Evolutionary conservation across 2,329 filamentous ascomycete genomes (phyloP).

Genomic region (Exophiala viscosa): DNA sequence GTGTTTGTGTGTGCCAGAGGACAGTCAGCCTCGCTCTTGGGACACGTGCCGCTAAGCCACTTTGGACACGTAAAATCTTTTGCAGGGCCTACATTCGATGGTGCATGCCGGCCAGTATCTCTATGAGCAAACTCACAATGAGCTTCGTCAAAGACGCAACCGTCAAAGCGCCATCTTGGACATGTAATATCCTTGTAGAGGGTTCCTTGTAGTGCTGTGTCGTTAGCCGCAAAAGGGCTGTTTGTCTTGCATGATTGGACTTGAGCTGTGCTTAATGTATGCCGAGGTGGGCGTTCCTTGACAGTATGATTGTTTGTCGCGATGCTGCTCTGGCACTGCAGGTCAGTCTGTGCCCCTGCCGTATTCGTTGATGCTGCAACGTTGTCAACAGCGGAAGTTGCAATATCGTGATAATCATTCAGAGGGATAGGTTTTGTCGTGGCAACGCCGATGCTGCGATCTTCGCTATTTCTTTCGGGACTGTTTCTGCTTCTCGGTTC

Average conservation of each 20-base stretch:
- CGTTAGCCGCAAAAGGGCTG: neutral
- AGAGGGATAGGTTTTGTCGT: neutral
- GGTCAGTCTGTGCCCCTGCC: too few species aligned
- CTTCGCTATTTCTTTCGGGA: neutral
- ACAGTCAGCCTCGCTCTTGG: constrained; percentile 1
- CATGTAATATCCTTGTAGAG: constrained; percentile 24
- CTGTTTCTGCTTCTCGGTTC: neutral
- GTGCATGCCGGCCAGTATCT: constrained; percentile 14
- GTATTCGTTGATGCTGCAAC: too few species aligned
- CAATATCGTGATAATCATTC: too few species aligned
- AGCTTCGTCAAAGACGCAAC: constrained; percentile 10
- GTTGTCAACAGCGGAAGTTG: too few species aligned
- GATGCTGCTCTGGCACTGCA: neutral
- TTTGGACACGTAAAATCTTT: constrained; percentile 19
- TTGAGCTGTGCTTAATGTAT: too few species aligned
- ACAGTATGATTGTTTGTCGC: neutral
- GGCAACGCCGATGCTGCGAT: neutral
- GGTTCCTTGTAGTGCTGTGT: neutral
- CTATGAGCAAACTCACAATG: constrained; percentile 22
- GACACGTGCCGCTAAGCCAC: constrained; percentile 10
- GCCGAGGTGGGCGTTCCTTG: too few species aligned
- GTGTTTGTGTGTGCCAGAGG: constrained; percentile 18
- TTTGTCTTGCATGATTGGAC: too few species aligned
- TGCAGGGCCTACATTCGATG: neutral
- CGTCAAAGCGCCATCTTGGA: constrained; percentile 9